Conservation (phyloP, 441 rosid genomes). For the Mallotus repandus region DNA sequence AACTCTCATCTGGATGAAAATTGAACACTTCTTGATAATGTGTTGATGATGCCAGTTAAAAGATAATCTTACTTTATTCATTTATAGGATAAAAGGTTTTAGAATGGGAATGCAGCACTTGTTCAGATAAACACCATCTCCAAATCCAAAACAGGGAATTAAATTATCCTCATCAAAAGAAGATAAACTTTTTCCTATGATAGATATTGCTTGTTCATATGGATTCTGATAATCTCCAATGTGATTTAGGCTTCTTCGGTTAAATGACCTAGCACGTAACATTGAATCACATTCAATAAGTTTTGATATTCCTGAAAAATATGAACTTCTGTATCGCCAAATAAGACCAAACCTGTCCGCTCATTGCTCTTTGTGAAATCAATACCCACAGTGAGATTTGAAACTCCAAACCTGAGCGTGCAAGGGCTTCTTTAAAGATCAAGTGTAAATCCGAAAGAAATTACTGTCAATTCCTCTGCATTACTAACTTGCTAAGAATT, state of each 20-base stretch:
- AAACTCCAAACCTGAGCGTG: constrained; percentile 80
- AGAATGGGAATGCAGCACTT: constrained; percentile 12
- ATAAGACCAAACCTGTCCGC: constrained; percentile 67
- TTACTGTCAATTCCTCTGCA: neutral
- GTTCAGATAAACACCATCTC: constrained; percentile 53
- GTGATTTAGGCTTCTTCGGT: constrained; percentile 62
- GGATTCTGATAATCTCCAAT: constrained; percentile 62
- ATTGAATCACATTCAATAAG: constrained; percentile 17
- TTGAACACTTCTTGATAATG: constrained; percentile 88
- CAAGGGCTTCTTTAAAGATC: constrained; percentile 48
- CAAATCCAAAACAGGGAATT: constrained; percentile 86
- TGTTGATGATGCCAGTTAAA: constrained; percentile 56
- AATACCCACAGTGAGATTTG: constrained; percentile 83
- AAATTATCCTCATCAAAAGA: constrained; percentile 77
- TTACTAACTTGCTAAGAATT: neutral
- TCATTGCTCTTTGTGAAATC: constrained; percentile 97
- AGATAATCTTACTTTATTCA: constrained; percentile 12
- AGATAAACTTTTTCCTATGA: constrained; percentile 71
- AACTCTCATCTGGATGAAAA: constrained; percentile 59
- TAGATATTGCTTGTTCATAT: constrained; percentile 75
- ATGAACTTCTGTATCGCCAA: neutral
- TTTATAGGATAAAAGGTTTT: neutral
- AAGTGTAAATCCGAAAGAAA: constrained; percentile 2
- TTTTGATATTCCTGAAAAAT: constrained; percentile 2
- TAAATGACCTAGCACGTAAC: constrained; percentile 66